These are phyloP conservation scores for Abrus precatorius DNA, from an alignment of 306 rosid species.

Conservation along the genomic window DNA sequence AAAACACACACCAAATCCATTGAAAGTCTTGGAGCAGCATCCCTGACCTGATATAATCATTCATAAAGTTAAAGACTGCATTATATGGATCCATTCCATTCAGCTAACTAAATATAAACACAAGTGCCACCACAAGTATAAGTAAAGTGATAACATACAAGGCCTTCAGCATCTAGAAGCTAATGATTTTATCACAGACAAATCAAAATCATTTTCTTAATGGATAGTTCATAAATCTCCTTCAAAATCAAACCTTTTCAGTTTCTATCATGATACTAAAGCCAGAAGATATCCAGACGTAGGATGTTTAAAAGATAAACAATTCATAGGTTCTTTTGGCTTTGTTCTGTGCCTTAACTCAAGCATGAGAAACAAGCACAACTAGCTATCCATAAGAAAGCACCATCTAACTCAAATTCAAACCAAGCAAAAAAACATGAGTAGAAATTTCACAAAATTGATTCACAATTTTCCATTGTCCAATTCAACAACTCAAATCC, in stretches of 20 bases:
- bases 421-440: slow-evolving; percentile 30
- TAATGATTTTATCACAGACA: slow-evolving; percentile 13
- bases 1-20: slow-evolving; percentile 35
- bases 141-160: slow-evolving; percentile 16
- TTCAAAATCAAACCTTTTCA: slow-evolving; percentile 20
- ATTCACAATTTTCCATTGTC: neutral
- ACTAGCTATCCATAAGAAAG: neutral
- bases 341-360: slow-evolving; percentile 10
- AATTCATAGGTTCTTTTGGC: slow-evolving; percentile 10
- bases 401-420: slow-evolving; percentile 23
- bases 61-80: slow-evolving; percentile 49
- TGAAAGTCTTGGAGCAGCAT: slow-evolving; percentile 36
- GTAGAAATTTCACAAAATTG: slow-evolving; percentile 25
- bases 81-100: slow-evolving; percentile 35
- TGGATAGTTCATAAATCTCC: slow-evolving; percentile 31
- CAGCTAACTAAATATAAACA: slow-evolving; percentile 31
- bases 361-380: slow-evolving; percentile 37
- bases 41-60: slow-evolving; percentile 43
- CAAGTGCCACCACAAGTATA: neutral
- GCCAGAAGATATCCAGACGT: slow-evolving; percentile 14
- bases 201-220: slow-evolving; percentile 36
- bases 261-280: slow-evolving; percentile 24
- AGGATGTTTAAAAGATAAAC: slow-evolving; percentile 14
- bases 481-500: slow-evolving; percentile 33
- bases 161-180: neutral